phyloP scores from a whole-genome alignment of 1,284 basidiomycete genomes.

The Flammula alnicola region DNA sequence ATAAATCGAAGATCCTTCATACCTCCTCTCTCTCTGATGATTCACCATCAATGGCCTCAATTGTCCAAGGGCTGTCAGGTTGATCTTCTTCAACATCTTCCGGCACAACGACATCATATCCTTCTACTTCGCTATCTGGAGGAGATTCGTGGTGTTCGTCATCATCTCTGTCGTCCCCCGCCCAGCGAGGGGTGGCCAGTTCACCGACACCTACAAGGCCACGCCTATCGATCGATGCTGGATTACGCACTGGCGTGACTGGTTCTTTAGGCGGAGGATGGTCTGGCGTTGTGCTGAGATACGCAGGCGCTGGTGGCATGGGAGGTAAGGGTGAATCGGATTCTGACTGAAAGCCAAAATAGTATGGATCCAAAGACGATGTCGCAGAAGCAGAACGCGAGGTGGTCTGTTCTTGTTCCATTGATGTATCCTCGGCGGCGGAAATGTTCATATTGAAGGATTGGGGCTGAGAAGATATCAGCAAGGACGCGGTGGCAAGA shows the following conservation, averaged over 20 bases:
- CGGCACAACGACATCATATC: slow-evolving; percentile 49
- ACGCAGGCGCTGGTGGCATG: slow-evolving; percentile 41
- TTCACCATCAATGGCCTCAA: slow-evolving; percentile 83
- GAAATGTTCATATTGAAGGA: slow-evolving; percentile 29
- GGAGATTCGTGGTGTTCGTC: slow-evolving; percentile 17
- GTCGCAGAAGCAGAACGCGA: slow-evolving; percentile 67
- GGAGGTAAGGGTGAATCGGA: slow-evolving; percentile 64
- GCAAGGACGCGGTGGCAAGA: slow-evolving; percentile 13
- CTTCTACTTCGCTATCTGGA: slow-evolving; percentile 37
- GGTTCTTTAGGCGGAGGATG: slow-evolving; percentile 49
- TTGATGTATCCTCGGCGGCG: slow-evolving; percentile 22
- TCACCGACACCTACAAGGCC: slow-evolving; percentile 95
- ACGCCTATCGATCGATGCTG: slow-evolving; percentile 83
- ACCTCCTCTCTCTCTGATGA: slow-evolving; percentile 71
- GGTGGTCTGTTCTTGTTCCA: slow-evolving; percentile 28
- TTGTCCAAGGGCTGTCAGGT: slow-evolving; percentile 84
- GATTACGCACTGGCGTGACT: slow-evolving; percentile 77
- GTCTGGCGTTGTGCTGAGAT: slow-evolving; percentile 46
- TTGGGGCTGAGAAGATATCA: slow-evolving; percentile 16
- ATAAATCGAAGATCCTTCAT: slow-evolving; percentile 28
- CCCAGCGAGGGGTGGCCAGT: slow-evolving; percentile 96
- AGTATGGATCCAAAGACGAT: slow-evolving; percentile 83
- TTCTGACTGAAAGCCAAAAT: slow-evolving; percentile 72
- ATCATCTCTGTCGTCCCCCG: slow-evolving; percentile 42
- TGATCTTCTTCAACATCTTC: slow-evolving; percentile 46